Evolutionary conservation across 73 alveolate species (phyloP).

Genomic region (Paraurostyla sp.): DNA sequence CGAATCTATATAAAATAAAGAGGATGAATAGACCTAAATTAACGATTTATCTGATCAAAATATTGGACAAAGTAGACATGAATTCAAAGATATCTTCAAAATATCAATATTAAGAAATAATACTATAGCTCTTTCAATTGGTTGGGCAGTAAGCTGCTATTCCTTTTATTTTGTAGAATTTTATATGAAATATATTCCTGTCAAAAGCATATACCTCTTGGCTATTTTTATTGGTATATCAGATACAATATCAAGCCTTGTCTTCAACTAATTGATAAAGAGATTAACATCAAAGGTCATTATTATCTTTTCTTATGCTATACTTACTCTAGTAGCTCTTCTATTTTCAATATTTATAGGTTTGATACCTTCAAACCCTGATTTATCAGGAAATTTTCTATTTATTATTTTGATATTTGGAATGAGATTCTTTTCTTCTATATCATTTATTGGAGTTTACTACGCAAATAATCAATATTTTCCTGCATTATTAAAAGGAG

Average conservation of each 20-base stretch:
- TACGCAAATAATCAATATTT: slow-evolving; percentile 39
- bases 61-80: too few species aligned
- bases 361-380: not conserved
- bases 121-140: not conserved
- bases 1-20: too few species aligned
- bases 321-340: too few species aligned
- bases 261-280: not conserved
- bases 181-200: slow-evolving; percentile 21
- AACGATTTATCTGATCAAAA: too few species aligned
- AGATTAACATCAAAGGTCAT: not conserved
- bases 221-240: not conserved
- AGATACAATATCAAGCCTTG: not conserved
- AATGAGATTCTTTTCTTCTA: not conserved
- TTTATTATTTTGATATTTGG: not conserved
- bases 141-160: not conserved
- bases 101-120: not conserved
- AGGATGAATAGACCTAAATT: too few species aligned
- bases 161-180: not conserved
- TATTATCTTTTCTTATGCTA: not conserved
- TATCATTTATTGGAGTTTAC: not conserved
- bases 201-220: not conserved
- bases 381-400: not conserved
- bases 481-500: slow-evolving; percentile 34
- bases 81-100: too few species aligned
- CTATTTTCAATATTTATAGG: not conserved